Evolutionary conservation across 2,329 filamentous ascomycete genomes (phyloP).

Genomic region (Tolypocladium tundrense): DNA sequence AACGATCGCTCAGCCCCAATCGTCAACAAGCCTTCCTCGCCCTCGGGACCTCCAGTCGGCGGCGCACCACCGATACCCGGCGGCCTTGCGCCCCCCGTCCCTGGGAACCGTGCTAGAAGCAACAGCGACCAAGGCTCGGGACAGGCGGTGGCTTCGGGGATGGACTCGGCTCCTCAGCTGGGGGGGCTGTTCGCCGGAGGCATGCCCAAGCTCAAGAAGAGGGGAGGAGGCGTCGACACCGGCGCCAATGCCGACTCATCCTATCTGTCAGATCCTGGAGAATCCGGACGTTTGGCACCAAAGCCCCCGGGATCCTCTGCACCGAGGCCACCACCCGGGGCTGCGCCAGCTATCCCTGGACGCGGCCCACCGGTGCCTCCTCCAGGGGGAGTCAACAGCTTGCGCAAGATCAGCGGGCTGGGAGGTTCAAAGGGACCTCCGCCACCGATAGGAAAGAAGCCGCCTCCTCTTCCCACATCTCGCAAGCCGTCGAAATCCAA

Average conservation of each 20-base stretch:
- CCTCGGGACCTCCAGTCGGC: conserved; percentile 50
- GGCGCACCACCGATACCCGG: conserved; percentile 70
- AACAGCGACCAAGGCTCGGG: conserved; percentile 64
- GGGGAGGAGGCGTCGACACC: conserved; percentile 69
- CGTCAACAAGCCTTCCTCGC: conserved; percentile 29
- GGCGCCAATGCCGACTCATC: conserved; percentile 50
- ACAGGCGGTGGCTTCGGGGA: conserved; percentile 27
- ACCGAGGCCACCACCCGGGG: conserved; percentile 48
- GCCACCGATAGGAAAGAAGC: conserved; percentile 69
- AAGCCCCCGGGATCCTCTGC: conserved; percentile 42
- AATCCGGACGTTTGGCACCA: conserved; percentile 16
- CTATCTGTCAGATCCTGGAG: conserved; percentile 69
- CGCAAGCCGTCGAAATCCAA: conserved; percentile 42
- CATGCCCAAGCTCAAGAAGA: conserved; percentile 90
- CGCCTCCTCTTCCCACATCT: conserved; percentile 50
- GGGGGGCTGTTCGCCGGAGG: conserved; percentile 85
- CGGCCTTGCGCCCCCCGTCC: conserved; percentile 61
- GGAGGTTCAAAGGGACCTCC: conserved; percentile 43
- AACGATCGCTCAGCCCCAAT: conserved; percentile 85
- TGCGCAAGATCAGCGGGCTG: conserved; percentile 46
- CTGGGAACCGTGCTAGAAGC: conserved; percentile 63
- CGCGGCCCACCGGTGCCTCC: conserved; percentile 29
- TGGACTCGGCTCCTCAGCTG: conserved; percentile 65
- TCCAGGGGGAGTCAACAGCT: conserved; percentile 33
- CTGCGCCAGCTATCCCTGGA: conserved; percentile 49